phyloP scores from a whole-genome alignment of 2,329 filamentous ascomycete genomes.

The Zalaria sp. region DNA sequence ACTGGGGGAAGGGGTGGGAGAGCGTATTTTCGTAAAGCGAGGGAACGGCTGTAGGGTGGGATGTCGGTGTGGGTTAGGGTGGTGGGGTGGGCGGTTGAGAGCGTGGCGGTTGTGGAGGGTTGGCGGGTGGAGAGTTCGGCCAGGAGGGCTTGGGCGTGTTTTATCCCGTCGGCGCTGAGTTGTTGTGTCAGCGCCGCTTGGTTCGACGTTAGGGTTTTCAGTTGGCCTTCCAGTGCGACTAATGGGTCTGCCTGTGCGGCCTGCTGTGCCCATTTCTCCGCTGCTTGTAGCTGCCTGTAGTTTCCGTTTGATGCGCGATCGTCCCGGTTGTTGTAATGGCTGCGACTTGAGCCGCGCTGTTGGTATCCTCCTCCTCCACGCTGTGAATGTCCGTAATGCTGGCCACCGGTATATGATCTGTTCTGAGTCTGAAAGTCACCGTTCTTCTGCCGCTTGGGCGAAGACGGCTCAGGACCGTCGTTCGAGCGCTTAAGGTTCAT shows the following conservation, averaged over 20 bases:
- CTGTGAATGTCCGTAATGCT: no score
- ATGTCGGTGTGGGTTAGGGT: constrained; percentile 4
- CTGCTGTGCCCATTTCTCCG: not conserved
- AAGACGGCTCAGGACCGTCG: constrained; percentile 6
- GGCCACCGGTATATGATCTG: no score
- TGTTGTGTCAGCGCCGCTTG: not conserved
- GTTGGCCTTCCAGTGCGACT: constrained; percentile 1
- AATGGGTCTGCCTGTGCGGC: constrained; percentile 1
- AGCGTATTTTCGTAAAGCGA: constrained; percentile 6
- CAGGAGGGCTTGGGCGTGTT: constrained; percentile 1
- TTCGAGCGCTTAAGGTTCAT: not conserved
- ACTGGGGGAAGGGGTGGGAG: constrained; percentile 17
- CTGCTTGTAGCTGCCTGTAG: not conserved
- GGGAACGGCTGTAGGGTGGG: constrained; percentile 5
- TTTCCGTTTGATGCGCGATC: no score
- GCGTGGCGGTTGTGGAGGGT: not conserved
- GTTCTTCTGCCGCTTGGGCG: constrained; percentile 20
- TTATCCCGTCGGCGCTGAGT: constrained; percentile 1
- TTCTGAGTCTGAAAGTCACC: not conserved
- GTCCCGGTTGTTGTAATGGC: no score
- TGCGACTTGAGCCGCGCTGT: no score
- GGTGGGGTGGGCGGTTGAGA: constrained; percentile 1
- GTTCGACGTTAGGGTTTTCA: not conserved
- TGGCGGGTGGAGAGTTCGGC: constrained; percentile 1
- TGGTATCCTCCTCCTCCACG: no score